Percentiles rank a stretch among this genome's conserved stretches.
These are phyloP conservation scores for Pichia sp. DNA, from an alignment of 1,139 yeast genomes.

Conservation along the genomic window DNA sequence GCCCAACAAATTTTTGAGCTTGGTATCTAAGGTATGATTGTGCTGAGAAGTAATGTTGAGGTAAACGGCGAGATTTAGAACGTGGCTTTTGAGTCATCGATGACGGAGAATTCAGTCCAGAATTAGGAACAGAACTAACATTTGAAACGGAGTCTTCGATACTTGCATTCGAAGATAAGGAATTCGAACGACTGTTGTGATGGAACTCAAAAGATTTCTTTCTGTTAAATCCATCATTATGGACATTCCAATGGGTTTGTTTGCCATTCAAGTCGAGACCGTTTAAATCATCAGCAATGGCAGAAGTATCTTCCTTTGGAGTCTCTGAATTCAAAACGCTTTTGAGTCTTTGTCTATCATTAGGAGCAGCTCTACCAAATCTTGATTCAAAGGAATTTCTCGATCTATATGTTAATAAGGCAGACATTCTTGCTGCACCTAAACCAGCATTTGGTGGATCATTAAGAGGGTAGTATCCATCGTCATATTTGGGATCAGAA, in stretches of 20 bases:
- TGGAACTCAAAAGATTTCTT: constrained; percentile 20
- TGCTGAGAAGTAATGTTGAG: constrained; percentile 89
- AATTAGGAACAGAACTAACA: constrained; percentile 5
- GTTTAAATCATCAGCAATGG: constrained; percentile 10
- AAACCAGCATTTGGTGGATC: constrained; percentile 81
- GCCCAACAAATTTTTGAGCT: constrained; percentile 76
- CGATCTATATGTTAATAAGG: constrained; percentile 84
- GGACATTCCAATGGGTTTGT: constrained; percentile 53
- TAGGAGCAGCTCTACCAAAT: constrained; percentile 64
- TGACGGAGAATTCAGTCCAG: background rate
- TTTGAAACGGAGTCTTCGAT: constrained; percentile 7
- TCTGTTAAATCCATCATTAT: constrained; percentile 49
- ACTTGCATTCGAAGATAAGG: constrained; percentile 10
- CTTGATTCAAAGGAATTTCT: constrained; percentile 86
- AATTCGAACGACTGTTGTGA: constrained; percentile 16
- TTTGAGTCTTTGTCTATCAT: constrained; percentile 24
- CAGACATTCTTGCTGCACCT: constrained; percentile 97
- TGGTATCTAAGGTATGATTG: constrained; percentile 92
- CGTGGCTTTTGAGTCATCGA: constrained; percentile 5
- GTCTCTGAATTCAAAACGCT: constrained; percentile 5
- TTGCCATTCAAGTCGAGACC: constrained; percentile 13
- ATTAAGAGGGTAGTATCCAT: constrained; percentile 73
- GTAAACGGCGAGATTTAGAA: constrained; percentile 33
- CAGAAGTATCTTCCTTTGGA: constrained; percentile 11
- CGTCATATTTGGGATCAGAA: constrained; percentile 87